A percentile compares a stretch with the other conserved stretches of the same genome.
Evolutionary conservation across 2,329 filamentous ascomycete species (phyloP).

Genomic region (Cladobotryum protrusum): DNA sequence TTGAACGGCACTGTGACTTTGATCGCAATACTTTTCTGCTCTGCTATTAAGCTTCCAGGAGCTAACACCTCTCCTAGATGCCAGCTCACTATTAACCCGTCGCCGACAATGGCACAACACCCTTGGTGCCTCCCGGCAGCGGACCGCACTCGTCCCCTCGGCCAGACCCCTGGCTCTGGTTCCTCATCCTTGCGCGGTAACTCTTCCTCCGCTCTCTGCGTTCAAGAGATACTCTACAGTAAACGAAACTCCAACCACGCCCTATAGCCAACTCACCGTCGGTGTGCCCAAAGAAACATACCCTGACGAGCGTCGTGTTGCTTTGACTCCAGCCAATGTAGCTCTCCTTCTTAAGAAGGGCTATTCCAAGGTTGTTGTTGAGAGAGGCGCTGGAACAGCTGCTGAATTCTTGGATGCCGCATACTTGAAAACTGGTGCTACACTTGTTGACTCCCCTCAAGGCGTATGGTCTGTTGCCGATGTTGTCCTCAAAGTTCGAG

Average conservation of each 20-base stretch:
- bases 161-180: conserved; percentile 31
- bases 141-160: conserved; percentile 21
- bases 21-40: background rate
- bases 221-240: conserved; percentile 34
- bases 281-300: conserved; percentile 77
- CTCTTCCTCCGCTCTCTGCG: conserved; percentile 18
- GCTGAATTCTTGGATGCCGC: conserved; percentile 73
- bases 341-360: conserved; percentile 79
- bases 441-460: conserved; percentile 59
- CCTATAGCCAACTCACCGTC: conserved; percentile 67
- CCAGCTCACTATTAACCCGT: conserved; percentile 15
- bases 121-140: conserved; percentile 21
- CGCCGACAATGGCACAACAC: conserved; percentile 36
- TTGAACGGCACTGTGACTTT: background rate
- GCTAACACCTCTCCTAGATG: conserved; percentile 13
- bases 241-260: conserved; percentile 37
- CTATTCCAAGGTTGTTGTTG: conserved; percentile 68
- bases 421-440: conserved; percentile 73
- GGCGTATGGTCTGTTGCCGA: conserved; percentile 69
- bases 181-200: conserved; percentile 32
- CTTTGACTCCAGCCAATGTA: conserved; percentile 79
- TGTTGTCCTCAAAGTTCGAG: conserved; percentile 78
- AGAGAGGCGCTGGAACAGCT: conserved; percentile 70
- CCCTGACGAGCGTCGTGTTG: conserved; percentile 73
- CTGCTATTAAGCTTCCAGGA: background rate